Conservation (phyloP, 257 asterid genomes). For the Solanum peruvianum region DNA sequence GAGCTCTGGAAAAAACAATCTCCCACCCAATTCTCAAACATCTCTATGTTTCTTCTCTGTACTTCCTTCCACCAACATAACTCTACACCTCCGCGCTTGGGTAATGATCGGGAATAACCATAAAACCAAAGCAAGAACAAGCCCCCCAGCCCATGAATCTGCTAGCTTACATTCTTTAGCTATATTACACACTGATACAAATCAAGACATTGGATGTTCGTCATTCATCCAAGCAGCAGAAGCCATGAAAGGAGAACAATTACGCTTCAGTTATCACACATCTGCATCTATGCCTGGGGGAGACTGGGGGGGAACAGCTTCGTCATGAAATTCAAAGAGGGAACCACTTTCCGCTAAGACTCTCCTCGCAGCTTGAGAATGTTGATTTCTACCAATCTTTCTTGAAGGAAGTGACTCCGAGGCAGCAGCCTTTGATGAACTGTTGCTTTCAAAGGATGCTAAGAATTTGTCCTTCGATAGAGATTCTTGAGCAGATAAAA, state of each 20-base stretch:
- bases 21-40: neutral
- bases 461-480: conserved; percentile 51
- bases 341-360: conserved; percentile 18
- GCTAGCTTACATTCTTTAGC: conserved; percentile 57
- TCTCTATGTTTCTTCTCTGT: neutral
- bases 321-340: conserved; percentile 18
- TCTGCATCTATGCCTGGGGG: conserved; percentile 55
- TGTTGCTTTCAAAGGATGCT: conserved; percentile 52
- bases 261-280: conserved; percentile 37
- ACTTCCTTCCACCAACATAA: conserved; percentile 13
- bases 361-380: conserved; percentile 44
- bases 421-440: conserved; percentile 40
- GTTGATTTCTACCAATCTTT: conserved; percentile 43
- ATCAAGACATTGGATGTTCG: neutral
- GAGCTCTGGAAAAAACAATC: conserved; percentile 5
- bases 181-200: conserved; percentile 4
- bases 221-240: conserved; percentile 35
- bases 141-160: conserved; percentile 6
- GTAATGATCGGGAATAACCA: conserved; percentile 93
- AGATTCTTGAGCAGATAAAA: conserved; percentile 49
- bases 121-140: conserved; percentile 19
- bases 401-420: conserved; percentile 45
- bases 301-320: conserved; percentile 72
- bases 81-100: conserved; percentile 97
- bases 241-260: conserved; percentile 26